Evolutionary conservation across 176 grass and related monocot genomes (phyloP).

Genomic region (Paspalum notatum): DNA sequence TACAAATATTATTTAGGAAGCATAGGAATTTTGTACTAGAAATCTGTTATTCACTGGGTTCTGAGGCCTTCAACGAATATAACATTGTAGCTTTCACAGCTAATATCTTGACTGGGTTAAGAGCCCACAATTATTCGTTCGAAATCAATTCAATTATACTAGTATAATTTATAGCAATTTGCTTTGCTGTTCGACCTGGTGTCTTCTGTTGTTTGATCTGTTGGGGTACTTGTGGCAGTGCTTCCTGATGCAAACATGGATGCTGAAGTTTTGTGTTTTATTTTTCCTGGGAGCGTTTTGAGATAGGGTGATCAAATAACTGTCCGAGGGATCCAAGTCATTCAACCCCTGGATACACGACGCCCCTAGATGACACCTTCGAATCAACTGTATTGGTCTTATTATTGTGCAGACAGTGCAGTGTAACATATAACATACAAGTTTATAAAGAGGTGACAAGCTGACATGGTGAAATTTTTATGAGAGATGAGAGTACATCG

Average conservation of each 20-base stretch:
- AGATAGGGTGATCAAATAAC: not conserved
- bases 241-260: not conserved
- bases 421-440: no score
- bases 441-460: no score
- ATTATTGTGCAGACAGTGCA: not conserved
- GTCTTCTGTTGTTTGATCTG: constrained; percentile 11
- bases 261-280: not conserved
- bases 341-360: no score
- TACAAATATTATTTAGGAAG: constrained; percentile 48
- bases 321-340: not conserved
- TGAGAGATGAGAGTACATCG: no score
- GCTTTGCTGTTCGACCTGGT: not conserved
- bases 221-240: constrained; percentile 9
- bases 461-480: no score
- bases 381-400: not conserved
- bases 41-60: constrained; percentile 23
- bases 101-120: constrained; percentile 50
- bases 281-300: not conserved
- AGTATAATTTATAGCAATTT: constrained; percentile 22
- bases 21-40: constrained; percentile 53
- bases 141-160: constrained; percentile 32
- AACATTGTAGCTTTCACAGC: constrained; percentile 23
- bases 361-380: no score
- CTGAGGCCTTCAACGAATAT: constrained; percentile 1
- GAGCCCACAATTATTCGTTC: constrained; percentile 26